Conservation (phyloP, 495 filamentous ascomycete species). For the Tuber melanosporum region DNA sequence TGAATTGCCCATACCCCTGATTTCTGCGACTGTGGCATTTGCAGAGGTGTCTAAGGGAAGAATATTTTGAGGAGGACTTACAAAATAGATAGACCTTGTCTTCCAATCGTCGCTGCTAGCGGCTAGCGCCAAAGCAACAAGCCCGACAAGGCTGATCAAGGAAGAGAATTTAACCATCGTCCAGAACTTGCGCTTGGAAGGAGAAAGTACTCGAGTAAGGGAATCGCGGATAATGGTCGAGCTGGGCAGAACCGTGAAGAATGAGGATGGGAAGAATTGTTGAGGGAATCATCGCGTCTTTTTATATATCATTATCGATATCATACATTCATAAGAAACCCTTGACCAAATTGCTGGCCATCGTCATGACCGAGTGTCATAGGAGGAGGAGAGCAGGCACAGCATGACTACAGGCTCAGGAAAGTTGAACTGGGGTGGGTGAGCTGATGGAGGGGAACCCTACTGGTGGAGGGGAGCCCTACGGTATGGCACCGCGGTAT, state of each 20-base stretch:
- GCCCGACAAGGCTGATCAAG: slow-evolving; percentile 23
- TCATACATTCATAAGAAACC: neutral
- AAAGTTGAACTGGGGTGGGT: neutral
- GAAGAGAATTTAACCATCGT: neutral
- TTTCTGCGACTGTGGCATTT: neutral
- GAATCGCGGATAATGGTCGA: neutral
- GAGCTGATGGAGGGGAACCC: neutral
- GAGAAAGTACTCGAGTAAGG: neutral
- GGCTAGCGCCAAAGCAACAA: slow-evolving; percentile 32
- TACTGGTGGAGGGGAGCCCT: neutral
- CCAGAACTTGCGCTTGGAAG: neutral
- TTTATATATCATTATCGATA: neutral
- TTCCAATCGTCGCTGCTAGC: slow-evolving; percentile 44
- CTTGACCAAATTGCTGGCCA: neutral
- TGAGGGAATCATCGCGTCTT: neutral
- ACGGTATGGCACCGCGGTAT: neutral
- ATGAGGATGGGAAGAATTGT: neutral
- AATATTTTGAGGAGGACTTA: neutral
- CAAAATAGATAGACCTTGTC: slow-evolving; percentile 43
- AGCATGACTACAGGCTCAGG: neutral
- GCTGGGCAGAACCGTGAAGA: neutral
- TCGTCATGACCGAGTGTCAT: neutral
- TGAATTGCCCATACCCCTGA: slow-evolving; percentile 18
- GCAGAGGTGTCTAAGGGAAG: neutral
- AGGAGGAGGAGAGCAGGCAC: neutral